Percentiles rank a stretch among this genome's conserved stretches.
These are phyloP conservation scores for Abrus pulchellus DNA, from an alignment of 306 rosid species.

Conservation along the genomic window DNA sequence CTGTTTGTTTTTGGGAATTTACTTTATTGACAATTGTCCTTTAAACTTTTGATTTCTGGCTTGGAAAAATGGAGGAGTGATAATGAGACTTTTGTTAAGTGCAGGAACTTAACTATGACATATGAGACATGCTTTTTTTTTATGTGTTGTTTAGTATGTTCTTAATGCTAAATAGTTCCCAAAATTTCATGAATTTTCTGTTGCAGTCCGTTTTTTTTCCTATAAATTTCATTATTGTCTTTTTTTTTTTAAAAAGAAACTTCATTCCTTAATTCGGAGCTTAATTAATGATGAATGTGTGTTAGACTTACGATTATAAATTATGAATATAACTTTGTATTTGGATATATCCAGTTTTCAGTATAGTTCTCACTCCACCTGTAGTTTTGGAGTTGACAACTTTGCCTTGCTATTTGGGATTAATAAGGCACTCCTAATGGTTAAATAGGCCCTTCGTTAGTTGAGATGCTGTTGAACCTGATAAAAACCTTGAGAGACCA, in stretches of 20 bases:
- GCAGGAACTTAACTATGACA: background rate
- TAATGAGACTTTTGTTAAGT: background rate
- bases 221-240: background rate
- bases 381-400: background rate
- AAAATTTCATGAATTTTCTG: background rate
- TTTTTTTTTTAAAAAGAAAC: background rate
- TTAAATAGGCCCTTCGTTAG: background rate
- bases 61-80: background rate
- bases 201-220: background rate
- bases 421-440: background rate
- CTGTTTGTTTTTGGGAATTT: background rate
- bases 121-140: too few species aligned
- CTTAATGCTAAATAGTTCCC: background rate
- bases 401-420: background rate
- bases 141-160: background rate
- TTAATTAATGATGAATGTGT: background rate
- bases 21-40: background rate
- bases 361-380: background rate
- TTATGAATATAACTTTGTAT: background rate
- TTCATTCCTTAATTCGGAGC: background rate
- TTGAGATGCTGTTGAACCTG: background rate
- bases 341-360: background rate
- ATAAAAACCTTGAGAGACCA: too few species aligned
- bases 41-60: background rate
- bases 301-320: background rate